A percentile compares a stretch with the other conserved stretches of the same genome.
Evolutionary conservation across 2,329 filamentous ascomycete genomes (phyloP).

Genomic region (Colletotrichum aenigma): DNA sequence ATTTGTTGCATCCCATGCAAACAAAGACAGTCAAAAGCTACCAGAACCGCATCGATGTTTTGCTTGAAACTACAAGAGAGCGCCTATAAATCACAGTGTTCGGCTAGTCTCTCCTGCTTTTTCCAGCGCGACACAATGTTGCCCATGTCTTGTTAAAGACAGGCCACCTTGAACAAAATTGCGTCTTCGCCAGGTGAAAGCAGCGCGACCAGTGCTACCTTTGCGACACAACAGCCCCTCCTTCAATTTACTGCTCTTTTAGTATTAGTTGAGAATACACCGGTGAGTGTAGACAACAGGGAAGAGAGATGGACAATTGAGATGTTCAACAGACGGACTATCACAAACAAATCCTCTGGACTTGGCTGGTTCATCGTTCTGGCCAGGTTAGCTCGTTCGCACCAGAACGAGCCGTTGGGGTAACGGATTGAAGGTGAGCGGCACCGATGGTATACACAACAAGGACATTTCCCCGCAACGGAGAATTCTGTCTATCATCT

Average conservation of each 20-base stretch:
- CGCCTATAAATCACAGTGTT: too few relatives aligned
- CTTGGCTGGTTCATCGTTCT: neutral
- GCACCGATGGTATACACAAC: neutral
- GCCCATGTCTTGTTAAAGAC: too few relatives aligned
- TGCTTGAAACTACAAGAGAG: neutral
- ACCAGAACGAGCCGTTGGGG: neutral
- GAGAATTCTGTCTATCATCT: fast-evolving
- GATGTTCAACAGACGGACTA: neutral
- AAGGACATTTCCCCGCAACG: neutral
- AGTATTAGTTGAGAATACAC: neutral
- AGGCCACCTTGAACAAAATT: fast-evolving
- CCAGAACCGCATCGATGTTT: neutral
- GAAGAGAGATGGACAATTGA: neutral
- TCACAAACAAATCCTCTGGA: neutral
- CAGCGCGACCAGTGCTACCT: neutral
- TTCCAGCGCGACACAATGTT: too few relatives aligned
- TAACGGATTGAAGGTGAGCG: neutral
- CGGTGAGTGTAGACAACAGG: neutral
- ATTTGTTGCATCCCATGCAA: fast-evolving
- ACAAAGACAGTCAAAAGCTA: neutral
- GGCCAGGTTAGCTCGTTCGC: neutral
- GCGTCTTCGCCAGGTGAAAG: neutral
- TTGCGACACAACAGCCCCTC: too few relatives aligned
- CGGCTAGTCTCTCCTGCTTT: too few relatives aligned
- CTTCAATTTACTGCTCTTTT: too few relatives aligned